phyloP scores from a whole-genome alignment of 441 rosid genomes.

The Pelargonium myrrhifolium region DNA sequence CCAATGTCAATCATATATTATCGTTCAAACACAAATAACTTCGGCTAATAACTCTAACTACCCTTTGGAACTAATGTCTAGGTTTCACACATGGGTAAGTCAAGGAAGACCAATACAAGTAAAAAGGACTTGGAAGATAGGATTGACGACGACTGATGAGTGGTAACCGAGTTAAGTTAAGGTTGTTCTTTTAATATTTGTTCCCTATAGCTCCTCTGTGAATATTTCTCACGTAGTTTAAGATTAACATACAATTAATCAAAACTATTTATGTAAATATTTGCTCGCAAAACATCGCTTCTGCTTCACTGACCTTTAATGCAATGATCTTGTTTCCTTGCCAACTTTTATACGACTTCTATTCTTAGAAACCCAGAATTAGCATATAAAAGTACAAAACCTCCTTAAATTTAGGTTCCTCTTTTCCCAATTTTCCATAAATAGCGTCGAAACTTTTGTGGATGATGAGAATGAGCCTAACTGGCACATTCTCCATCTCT shows the following conservation, averaged over 20 bases:
- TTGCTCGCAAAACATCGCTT: not conserved
- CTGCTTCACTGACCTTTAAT: not conserved
- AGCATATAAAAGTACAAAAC: too few relatives aligned
- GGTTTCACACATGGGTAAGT: conserved; percentile 2
- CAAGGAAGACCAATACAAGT: not conserved
- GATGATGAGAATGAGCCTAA: too few relatives aligned
- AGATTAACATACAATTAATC: not conserved
- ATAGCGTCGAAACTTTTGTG: too few relatives aligned
- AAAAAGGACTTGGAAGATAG: not conserved
- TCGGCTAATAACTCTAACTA: not conserved
- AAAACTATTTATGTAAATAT: not conserved
- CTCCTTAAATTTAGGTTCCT: too few relatives aligned
- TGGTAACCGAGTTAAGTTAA: not conserved
- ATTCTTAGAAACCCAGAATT: too few relatives aligned
- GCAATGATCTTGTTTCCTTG: too few relatives aligned
- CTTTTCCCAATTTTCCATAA: too few relatives aligned
- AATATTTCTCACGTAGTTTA: not conserved
- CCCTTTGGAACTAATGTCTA: not conserved
- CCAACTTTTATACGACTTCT: too few relatives aligned
- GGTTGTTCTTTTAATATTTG: too few relatives aligned
- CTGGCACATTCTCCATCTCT: too few relatives aligned
- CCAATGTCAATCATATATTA: not conserved
- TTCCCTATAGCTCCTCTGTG: not conserved
- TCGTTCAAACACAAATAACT: not conserved
- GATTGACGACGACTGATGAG: not conserved